Conservation (phyloP, 257 asterid species). For the Thymus quinquecostatus region DNA sequence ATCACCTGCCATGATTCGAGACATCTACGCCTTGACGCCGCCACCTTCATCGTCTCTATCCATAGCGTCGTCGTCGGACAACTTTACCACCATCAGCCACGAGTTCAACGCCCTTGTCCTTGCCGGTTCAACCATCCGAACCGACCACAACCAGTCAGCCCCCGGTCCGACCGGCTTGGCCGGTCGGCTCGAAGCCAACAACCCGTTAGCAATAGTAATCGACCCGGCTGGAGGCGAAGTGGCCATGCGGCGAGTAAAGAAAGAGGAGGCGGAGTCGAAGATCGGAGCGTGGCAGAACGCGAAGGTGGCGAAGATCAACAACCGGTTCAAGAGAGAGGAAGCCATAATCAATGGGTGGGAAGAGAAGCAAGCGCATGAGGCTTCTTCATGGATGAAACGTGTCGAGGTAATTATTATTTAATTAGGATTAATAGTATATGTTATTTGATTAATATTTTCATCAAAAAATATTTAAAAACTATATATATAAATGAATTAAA, state of each 20-base stretch:
- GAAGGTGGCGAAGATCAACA: slow-evolving; percentile 73
- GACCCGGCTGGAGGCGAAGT: background rate
- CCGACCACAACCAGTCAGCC: slow-evolving; percentile 35
- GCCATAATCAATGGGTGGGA: slow-evolving; percentile 74
- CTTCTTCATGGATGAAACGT: slow-evolving; percentile 82
- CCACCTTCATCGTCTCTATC: slow-evolving; percentile 54
- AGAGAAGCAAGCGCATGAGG: slow-evolving; percentile 70
- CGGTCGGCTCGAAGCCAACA: too few species aligned
- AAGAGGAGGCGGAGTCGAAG: slow-evolving; percentile 81
- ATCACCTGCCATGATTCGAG: slow-evolving; percentile 36
- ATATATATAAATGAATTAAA: background rate
- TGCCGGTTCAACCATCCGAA: slow-evolving; percentile 57
- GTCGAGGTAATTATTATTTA: slow-evolving; percentile 57
- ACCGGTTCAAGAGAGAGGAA: slow-evolving; percentile 85
- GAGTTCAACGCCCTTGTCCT: slow-evolving; percentile 80
- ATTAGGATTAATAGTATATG: too few species aligned
- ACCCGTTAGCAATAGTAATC: background rate
- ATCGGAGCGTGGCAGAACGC: slow-evolving; percentile 85
- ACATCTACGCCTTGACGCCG: slow-evolving; percentile 79
- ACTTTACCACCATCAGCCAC: slow-evolving; percentile 71
- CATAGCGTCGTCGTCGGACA: slow-evolving; percentile 37
- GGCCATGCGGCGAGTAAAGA: slow-evolving; percentile 63
- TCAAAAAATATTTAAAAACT: too few species aligned
- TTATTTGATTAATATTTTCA: too few species aligned
- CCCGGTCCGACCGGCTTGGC: slow-evolving; percentile 38